A percentile compares a stretch with the other conserved stretches of the same genome.
These are phyloP conservation scores for Paragyromitra xinjiangensis DNA, from an alignment of 495 filamentous ascomycete species.

Conservation along the genomic window DNA sequence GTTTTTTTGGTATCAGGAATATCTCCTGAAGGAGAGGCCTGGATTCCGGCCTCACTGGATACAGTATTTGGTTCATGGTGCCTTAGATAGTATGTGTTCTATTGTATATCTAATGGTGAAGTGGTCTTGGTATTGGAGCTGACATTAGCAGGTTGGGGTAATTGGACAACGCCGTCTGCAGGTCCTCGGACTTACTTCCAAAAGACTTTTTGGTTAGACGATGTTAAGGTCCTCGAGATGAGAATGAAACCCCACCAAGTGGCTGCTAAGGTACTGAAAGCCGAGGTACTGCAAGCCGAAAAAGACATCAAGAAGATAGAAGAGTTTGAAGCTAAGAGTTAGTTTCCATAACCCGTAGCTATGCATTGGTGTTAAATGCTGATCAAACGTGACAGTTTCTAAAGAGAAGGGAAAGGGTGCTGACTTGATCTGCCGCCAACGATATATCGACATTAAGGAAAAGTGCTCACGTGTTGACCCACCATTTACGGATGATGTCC, in stretches of 20 bases:
- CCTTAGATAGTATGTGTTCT: conserved; percentile 11
- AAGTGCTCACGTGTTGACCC: conserved; percentile 5
- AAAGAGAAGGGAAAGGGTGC: not conserved
- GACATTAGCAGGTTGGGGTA: conserved; percentile 21
- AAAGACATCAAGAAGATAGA: conserved; percentile 8
- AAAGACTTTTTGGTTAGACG: conserved; percentile 17
- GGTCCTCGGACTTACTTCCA: not conserved
- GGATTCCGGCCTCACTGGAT: conserved; percentile 10
- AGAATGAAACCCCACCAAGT: not conserved
- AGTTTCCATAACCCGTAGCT: not conserved
- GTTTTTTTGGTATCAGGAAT: conserved; percentile 11
- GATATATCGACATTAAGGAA: conserved; percentile 12
- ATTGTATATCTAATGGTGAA: not conserved
- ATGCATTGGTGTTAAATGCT: not conserved
- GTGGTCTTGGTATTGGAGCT: not conserved
- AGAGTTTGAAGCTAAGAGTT: conserved; percentile 19
- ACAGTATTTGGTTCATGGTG: conserved; percentile 25
- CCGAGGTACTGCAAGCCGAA: not conserved
- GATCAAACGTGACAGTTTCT: conserved; percentile 3
- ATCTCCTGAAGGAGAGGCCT: not conserved
- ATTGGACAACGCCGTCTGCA: conserved; percentile 10
- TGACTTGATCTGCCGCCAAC: conserved; percentile 18
- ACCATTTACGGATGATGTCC: conserved; percentile 11
- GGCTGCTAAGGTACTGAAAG: not conserved
- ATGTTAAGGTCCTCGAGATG: conserved; percentile 20